These are phyloP conservation scores for Globisporangium spinosum DNA, from an alignment of 352 stramenopile species.

Conservation along the genomic window DNA sequence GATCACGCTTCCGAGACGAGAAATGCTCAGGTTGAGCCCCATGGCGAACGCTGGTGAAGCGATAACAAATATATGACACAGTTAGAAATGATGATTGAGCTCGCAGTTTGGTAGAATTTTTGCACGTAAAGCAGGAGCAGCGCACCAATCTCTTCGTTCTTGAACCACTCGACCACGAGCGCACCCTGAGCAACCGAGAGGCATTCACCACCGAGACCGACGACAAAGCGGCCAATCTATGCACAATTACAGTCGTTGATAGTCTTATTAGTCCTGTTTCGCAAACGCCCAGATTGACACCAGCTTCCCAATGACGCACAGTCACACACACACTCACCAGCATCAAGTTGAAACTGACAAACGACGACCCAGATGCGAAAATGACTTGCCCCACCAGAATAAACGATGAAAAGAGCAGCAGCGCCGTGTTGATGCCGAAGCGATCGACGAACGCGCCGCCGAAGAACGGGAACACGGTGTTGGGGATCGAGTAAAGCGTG, in stretches of 20 bases:
- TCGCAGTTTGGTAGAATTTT: neutral
- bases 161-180: constrained; percentile 91
- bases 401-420: constrained; percentile 82
- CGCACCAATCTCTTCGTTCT: constrained; percentile 84
- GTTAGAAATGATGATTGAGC: neutral
- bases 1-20: constrained; percentile 88
- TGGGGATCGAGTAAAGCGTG: constrained; percentile 92
- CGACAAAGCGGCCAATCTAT: constrained; percentile 78
- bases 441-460: constrained; percentile 90
- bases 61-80: neutral
- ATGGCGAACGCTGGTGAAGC: constrained; percentile 75
- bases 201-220: constrained; percentile 90
- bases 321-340: constrained; percentile 21
- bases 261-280: no score
- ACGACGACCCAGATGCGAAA: constrained; percentile 81
- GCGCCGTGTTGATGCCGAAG: constrained; percentile 54
- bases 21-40: constrained; percentile 89
- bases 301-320: neutral
- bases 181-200: constrained; percentile 89
- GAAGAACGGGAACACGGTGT: constrained; percentile 92
- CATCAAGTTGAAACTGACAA: constrained; percentile 77
- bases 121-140: neutral
- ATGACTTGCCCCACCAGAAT: constrained; percentile 86
- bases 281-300: no score
- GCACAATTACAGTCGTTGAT: neutral